Percentiles rank a stretch among this genome's conserved stretches.
Conservation (phyloP, 1,284 basidiomycete species). For the Irpex sp. region DNA sequence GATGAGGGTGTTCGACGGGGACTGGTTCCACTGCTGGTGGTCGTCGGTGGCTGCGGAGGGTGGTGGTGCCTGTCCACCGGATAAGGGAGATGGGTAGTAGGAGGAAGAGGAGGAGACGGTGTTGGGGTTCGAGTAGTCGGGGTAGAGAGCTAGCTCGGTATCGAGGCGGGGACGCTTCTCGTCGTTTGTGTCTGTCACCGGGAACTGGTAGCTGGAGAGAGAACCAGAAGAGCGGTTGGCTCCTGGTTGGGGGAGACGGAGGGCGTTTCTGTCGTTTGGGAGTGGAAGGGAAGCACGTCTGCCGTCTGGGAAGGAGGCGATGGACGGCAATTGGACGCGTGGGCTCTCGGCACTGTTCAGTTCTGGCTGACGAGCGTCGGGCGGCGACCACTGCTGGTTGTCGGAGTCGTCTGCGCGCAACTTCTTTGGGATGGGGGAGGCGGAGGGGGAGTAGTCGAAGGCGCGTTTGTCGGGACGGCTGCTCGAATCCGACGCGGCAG, state of each 20-base stretch:
- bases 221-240: constrained; percentile 42
- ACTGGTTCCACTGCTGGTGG: constrained; percentile 42
- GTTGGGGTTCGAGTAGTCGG: constrained; percentile 39
- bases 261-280: constrained; percentile 40
- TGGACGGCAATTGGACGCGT: constrained; percentile 70
- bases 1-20: constrained; percentile 45
- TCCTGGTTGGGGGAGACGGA: constrained; percentile 33
- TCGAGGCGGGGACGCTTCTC: constrained; percentile 39
- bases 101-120: constrained; percentile 39
- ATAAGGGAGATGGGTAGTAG: constrained; percentile 40
- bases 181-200: constrained; percentile 47
- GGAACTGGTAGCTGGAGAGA: constrained; percentile 51
- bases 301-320: constrained; percentile 58
- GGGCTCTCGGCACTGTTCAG: constrained; percentile 40
- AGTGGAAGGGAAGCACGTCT: constrained; percentile 66
- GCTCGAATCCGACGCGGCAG: constrained; percentile 54
- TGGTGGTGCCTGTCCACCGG: constrained; percentile 20
- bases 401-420: constrained; percentile 6
- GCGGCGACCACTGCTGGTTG: constrained; percentile 6
- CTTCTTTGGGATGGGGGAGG: constrained; percentile 29
- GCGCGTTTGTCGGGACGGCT: constrained; percentile 55
- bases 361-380: constrained; percentile 5
- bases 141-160: constrained; percentile 34
- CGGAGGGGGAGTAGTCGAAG: constrained; percentile 50
- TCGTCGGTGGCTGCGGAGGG: constrained; percentile 19